Conservation (phyloP, 108 stramenopile genomes). For the Conticribra weissflogii region DNA sequence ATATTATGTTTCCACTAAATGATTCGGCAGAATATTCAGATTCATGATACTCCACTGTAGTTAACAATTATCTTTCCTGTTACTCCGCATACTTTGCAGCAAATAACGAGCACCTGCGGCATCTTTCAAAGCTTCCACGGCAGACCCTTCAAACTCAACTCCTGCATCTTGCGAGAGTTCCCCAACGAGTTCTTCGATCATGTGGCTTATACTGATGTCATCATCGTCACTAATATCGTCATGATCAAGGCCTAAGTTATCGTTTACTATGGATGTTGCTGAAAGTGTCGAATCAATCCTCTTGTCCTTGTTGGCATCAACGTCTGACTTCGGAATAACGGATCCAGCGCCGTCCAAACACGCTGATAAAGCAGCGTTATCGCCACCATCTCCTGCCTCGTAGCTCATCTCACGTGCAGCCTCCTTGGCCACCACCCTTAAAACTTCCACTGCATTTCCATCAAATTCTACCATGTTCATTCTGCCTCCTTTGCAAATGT, state of each 20-base stretch:
- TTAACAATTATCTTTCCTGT: no score
- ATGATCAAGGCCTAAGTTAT: neutral
- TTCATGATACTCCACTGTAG: no score
- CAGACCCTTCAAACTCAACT: conserved; percentile 9
- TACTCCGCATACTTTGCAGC: no score
- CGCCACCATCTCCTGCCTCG: neutral
- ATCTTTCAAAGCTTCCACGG: conserved; percentile 22
- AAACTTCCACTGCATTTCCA: conserved; percentile 18
- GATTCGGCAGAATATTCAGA: no score
- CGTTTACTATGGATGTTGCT: neutral
- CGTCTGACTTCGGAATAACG: neutral
- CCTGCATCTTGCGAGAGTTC: conserved; percentile 17
- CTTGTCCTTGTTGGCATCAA: neutral
- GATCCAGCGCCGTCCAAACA: neutral
- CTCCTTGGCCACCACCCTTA: no score
- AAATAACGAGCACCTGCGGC: conserved; percentile 1
- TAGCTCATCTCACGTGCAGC: conserved; percentile 24
- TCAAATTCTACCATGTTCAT: conserved; percentile 14
- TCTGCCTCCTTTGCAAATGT: neutral
- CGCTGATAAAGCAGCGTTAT: no score
- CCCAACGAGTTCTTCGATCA: conserved; percentile 14
- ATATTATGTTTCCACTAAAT: no score
- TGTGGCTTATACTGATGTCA: neutral
- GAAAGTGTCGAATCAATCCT: neutral
- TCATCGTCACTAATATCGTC: neutral